Conservation (phyloP, 2,329 filamentous ascomycete species). For the Pseudocercospora crystallina region DNA sequence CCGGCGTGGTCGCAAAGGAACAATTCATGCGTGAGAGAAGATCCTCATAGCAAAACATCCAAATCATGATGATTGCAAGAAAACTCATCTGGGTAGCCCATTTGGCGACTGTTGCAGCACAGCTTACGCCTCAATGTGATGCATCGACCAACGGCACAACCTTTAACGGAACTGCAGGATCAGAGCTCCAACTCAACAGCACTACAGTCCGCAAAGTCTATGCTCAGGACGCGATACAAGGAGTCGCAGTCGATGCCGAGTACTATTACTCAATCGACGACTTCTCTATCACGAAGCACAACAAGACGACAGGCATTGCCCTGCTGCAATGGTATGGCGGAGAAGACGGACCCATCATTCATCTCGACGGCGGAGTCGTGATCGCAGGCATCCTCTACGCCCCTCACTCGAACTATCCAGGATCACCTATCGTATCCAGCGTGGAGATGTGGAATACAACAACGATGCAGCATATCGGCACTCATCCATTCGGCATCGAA, state of each 20-base stretch:
- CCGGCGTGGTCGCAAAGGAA: too few species aligned
- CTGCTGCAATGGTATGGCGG: slow-evolving; percentile 3
- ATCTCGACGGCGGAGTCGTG: slow-evolving; percentile 5
- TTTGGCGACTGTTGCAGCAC: slow-evolving; percentile 38
- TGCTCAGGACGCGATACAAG: slow-evolving; percentile 5
- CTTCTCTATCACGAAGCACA: slow-evolving; percentile 10
- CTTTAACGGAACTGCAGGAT: slow-evolving; percentile 1
- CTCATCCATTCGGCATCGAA: slow-evolving; percentile 6
- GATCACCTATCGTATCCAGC: neutral
- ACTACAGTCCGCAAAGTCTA: slow-evolving; percentile 2
- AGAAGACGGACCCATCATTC: neutral
- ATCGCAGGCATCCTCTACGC: slow-evolving; percentile 6
- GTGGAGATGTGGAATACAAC: slow-evolving; percentile 10
- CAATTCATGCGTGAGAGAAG: too few species aligned
- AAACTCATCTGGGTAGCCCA: too few species aligned
- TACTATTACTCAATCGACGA: slow-evolving; percentile 8
- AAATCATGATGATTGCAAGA: too few species aligned
- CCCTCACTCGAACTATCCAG: slow-evolving; percentile 1
- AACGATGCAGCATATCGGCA: slow-evolving; percentile 1
- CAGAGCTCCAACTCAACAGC: slow-evolving; percentile 3
- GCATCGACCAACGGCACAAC: slow-evolving; percentile 1
- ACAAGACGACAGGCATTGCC: slow-evolving; percentile 2
- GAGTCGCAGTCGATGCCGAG: slow-evolving; percentile 5
- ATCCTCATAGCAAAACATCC: too few species aligned
- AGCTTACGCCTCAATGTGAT: slow-evolving; percentile 2